Conservation (phyloP, 2,329 filamentous ascomycete genomes). For the Dactylellina drechsleri region DNA sequence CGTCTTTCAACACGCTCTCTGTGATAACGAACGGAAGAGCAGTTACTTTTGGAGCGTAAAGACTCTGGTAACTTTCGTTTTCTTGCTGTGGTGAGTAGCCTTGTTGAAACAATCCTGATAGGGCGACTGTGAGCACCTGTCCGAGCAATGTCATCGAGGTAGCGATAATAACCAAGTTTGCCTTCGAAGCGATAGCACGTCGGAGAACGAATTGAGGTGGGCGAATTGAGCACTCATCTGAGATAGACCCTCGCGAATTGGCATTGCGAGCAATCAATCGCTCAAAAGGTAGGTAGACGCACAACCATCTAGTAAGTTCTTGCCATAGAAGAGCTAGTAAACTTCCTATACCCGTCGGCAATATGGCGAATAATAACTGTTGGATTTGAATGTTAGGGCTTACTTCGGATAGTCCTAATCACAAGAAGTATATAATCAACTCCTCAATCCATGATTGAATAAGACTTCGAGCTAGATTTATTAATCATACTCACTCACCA, state of each 20-base stretch:
- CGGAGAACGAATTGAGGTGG: not conserved
- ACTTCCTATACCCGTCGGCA: not conserved
- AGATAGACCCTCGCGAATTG: not conserved
- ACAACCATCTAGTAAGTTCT: not conserved
- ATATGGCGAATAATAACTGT: not conserved
- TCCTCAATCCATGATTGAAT: too few species aligned
- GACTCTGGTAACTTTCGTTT: not conserved
- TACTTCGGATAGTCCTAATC: not conserved
- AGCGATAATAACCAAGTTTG: not conserved
- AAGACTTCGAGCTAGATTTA: not conserved
- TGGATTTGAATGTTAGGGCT: constrained; percentile 2
- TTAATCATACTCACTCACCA: not conserved
- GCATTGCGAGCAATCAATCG: not conserved
- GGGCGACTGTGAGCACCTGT: not conserved
- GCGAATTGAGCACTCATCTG: not conserved
- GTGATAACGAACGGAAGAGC: not conserved
- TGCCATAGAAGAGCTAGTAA: not conserved
- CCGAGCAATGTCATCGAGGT: not conserved
- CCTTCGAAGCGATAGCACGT: not conserved
- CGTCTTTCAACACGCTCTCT: not conserved
- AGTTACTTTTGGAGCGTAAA: not conserved
- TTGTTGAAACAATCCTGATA: not conserved
- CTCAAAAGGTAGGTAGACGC: constrained; percentile 2
- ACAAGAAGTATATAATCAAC: not conserved
- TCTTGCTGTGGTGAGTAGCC: not conserved